These are phyloP conservation scores for Aspergillus bridgeri DNA, from an alignment of 495 filamentous ascomycete species.

Conservation along the genomic window DNA sequence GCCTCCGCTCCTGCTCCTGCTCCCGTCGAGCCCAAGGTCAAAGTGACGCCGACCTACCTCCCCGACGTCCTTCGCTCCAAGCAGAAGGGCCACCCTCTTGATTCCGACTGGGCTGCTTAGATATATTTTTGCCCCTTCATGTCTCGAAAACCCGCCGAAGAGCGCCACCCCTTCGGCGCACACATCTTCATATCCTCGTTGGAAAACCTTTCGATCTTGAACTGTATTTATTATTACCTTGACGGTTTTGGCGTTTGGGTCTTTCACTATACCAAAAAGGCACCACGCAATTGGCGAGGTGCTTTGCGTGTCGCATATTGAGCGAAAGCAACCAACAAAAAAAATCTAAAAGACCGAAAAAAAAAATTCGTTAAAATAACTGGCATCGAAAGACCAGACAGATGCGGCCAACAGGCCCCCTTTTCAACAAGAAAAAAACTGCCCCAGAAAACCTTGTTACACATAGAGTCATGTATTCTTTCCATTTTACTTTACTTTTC, in stretches of 20 bases:
- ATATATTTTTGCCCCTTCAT: neutral
- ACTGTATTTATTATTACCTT: conserved; percentile 37
- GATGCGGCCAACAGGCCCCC: neutral
- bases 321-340: conserved; percentile 4
- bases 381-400: neutral
- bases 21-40: conserved; percentile 39
- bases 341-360: neutral
- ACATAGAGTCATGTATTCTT: conserved; percentile 16
- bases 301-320: conserved; percentile 12
- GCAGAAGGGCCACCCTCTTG: conserved; percentile 51
- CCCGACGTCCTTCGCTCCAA: conserved; percentile 38
- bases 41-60: conserved; percentile 42
- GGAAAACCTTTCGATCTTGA: conserved; percentile 9
- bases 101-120: conserved; percentile 58
- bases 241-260: conserved; percentile 41
- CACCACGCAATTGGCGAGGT: conserved; percentile 13
- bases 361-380: neutral
- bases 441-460: conserved; percentile 1
- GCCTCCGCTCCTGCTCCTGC: conserved; percentile 24
- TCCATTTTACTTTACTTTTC: conserved; percentile 10
- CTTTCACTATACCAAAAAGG: conserved; percentile 29
- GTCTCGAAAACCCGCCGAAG: neutral
- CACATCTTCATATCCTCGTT: neutral
- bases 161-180: neutral
- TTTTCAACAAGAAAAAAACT: conserved; percentile 10